Evolutionary conservation across 345 rosid species (phyloP).

Genomic region (Eucalyptus decipiens): DNA sequence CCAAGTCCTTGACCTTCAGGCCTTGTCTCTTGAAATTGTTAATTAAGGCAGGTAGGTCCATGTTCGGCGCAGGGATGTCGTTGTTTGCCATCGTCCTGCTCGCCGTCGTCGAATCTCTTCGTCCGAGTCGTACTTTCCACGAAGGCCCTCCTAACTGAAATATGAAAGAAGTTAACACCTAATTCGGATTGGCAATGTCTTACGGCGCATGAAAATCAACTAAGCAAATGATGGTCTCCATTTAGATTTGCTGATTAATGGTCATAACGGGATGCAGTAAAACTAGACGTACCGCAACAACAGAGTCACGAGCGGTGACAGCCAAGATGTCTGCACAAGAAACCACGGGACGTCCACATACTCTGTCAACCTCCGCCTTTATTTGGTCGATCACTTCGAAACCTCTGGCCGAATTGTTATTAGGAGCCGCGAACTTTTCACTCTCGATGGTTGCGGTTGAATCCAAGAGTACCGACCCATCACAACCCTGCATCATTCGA

Average conservation of each 20-base stretch:
- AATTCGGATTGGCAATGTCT: background rate
- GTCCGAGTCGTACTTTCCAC: conserved; percentile 23
- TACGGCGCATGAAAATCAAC: background rate
- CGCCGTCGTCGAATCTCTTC: conserved; percentile 30
- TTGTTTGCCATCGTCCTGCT: conserved; percentile 1
- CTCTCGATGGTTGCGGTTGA: conserved; percentile 27
- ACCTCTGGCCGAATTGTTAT: conserved; percentile 33
- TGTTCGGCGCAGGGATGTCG: conserved; percentile 17
- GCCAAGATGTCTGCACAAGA: conserved; percentile 61
- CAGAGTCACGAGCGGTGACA: conserved; percentile 48
- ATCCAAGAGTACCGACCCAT: conserved; percentile 54
- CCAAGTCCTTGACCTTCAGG: conserved; percentile 24
- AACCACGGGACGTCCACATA: conserved; percentile 32
- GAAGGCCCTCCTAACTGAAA: conserved; percentile 30
- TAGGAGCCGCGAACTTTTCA: conserved; percentile 32
- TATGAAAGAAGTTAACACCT: background rate
- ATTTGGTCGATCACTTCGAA: conserved; percentile 51
- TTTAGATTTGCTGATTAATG: background rate
- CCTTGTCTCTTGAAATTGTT: conserved; percentile 28
- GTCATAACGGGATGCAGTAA: background rate
- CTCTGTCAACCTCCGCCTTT: conserved; percentile 33
- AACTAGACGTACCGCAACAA: conserved; percentile 18
- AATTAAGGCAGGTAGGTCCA: conserved; percentile 17
- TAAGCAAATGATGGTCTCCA: background rate
- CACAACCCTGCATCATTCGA: conserved; percentile 45